Conservation (phyloP, 225 moss, liverwort and hornwort genomes). For the Pleurozium schreberi region DNA sequence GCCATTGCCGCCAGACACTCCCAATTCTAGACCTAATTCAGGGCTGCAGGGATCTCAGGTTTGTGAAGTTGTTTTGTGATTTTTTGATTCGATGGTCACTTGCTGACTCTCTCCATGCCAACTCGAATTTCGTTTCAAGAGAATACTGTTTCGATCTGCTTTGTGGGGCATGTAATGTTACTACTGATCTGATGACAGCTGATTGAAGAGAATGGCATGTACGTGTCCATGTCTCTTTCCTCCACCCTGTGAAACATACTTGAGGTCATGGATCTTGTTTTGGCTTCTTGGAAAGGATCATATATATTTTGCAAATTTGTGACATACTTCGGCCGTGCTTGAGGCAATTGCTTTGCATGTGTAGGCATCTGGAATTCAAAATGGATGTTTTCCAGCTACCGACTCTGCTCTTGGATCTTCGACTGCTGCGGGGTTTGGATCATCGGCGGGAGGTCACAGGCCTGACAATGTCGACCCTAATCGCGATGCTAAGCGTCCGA, state of each 20-base stretch:
- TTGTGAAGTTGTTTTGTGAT: background rate
- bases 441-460: conserved; percentile 24
- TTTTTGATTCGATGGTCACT: background rate
- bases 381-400: conserved; percentile 4
- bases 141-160: background rate
- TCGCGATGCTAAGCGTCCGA: conserved; percentile 54
- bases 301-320: background rate
- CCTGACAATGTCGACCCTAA: conserved; percentile 6
- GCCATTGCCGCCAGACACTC: conserved; percentile 34
- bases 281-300: background rate
- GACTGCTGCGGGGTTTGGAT: conserved; percentile 6
- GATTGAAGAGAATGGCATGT: background rate
- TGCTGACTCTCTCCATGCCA: background rate
- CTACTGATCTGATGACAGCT: background rate
- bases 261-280: background rate
- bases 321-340: background rate
- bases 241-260: background rate
- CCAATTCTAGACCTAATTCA: conserved; percentile 20
- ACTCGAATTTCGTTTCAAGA: background rate
- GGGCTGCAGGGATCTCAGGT: conserved; percentile 51
- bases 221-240: background rate
- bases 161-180: background rate
- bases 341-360: background rate
- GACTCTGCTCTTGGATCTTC: conserved; percentile 19
- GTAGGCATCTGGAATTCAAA: conserved; percentile 9